Evolutionary conservation across 108 stramenopile genomes (phyloP), one percentile per base, ranked within the genome.

Genomic region (Nitzschia putrida): DNA sequence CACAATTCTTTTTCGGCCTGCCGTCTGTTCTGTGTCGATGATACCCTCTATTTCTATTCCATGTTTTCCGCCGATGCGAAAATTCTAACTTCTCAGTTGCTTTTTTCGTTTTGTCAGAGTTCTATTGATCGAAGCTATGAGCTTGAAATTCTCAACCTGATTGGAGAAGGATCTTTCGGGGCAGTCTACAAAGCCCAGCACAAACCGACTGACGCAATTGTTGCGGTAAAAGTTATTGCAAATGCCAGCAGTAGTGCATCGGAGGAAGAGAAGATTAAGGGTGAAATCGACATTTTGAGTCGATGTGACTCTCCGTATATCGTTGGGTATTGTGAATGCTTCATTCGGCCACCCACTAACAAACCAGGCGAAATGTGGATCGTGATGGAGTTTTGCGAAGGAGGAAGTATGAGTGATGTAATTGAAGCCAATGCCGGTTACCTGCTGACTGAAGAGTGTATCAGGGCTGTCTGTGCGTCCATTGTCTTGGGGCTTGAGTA

Each of bases 131-230:
- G 72, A 61, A 80, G 80, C 0, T 29, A 56, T 8, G 84, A 85
- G 39, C 63, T 88, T 16, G 74, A 77, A 39, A 76, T 88, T 16
- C 44, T 84, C n/a, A 70, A 74, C 64, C 66, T 84, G 4, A 71
- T 97, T n/a, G 96, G 96, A 20, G 94, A 97, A 70, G 96, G 96
- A 1, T 93, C 93, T 53, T 96, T 95, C 67, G 97, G 97, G 9
- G 83, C 86, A 23, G 97, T 98, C 8, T 98, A 91, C 78, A 85
- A 86, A 53, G 92, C 93, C 42, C 21, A 42, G 25, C 91, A 94
- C 74, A 90, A 83, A 61, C 71, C 85, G 9, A 85, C 86, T 9
- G 81, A 73, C 8, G 89, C 93, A 61, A 76, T 84, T 21, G 97
- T 97, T 8, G 97, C 95, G 10, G 92, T 96, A 38, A 97, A 97